These are phyloP conservation scores for Conoideocrella luteorostrata DNA, from an alignment of 2,329 filamentous ascomycete genomes.

Conservation along the genomic window DNA sequence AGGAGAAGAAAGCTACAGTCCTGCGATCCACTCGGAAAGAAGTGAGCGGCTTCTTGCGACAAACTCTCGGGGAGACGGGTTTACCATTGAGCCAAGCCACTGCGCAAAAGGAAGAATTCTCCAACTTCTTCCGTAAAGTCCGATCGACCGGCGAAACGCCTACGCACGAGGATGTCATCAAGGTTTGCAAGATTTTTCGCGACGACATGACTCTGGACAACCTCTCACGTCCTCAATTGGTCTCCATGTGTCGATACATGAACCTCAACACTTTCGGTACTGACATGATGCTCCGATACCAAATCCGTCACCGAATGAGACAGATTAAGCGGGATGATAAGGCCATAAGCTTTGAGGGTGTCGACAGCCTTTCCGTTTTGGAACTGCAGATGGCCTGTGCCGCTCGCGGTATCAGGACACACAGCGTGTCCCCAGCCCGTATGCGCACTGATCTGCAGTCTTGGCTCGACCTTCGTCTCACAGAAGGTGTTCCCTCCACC, in stretches of 20 bases:
- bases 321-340: slow-evolving; percentile 98
- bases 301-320: slow-evolving; percentile 93
- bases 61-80: slow-evolving; percentile 88
- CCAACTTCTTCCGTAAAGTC: slow-evolving; percentile 95
- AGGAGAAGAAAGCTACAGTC: slow-evolving; percentile 77
- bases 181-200: slow-evolving; percentile 98
- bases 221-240: slow-evolving; percentile 86
- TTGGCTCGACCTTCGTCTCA: slow-evolving; percentile 90
- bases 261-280: slow-evolving; percentile 96
- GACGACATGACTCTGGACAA: slow-evolving; percentile 97
- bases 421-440: slow-evolving; percentile 81
- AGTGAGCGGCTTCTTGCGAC: slow-evolving; percentile 82
- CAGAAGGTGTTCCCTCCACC: slow-evolving; percentile 92
- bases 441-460: slow-evolving; percentile 85
- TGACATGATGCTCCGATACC: slow-evolving; percentile 95
- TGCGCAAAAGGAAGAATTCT: slow-evolving; percentile 87
- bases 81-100: slow-evolving; percentile 78
- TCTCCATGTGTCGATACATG: slow-evolving; percentile 98
- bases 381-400: slow-evolving; percentile 91
- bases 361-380: slow-evolving; percentile 85
- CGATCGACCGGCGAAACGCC: slow-evolving; percentile 85
- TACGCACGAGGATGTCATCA: slow-evolving; percentile 86
- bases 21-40: slow-evolving; percentile 86
- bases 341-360: slow-evolving; percentile 88
- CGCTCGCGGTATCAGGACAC: slow-evolving; percentile 84